Percentiles rank a stretch among this genome's conserved stretches.
phyloP scores from a whole-genome alignment of 257 asterid genomes.

The Haberlea rhodopensis region DNA sequence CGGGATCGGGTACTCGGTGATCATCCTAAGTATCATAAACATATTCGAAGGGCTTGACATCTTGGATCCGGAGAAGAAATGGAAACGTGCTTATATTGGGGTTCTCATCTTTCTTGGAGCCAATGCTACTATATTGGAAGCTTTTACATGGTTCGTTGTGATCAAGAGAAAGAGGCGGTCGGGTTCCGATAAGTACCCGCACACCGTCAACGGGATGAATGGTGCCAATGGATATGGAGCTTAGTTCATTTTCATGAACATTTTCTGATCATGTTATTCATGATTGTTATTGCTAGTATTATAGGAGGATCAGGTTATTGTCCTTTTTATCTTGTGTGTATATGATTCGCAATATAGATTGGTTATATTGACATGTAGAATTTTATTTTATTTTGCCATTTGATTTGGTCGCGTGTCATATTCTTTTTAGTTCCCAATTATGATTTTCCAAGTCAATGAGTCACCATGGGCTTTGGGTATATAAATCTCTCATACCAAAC shows the following conservation, averaged over 20 bases:
- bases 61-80: constrained; percentile 52
- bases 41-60: constrained; percentile 73
- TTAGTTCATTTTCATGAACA: constrained; percentile 4
- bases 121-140: constrained; percentile 45
- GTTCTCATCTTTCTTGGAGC: constrained; percentile 53
- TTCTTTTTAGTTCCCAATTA: too few relatives aligned
- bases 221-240: constrained; percentile 31
- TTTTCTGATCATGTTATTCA: neutral
- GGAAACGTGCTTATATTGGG: constrained; percentile 63
- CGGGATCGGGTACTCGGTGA: constrained; percentile 52
- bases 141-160: constrained; percentile 66
- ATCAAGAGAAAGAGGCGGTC: constrained; percentile 39
- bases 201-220: constrained; percentile 23
- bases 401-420: too few relatives aligned
- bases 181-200: constrained; percentile 21
- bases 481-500: too few relatives aligned
- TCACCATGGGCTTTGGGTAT: too few relatives aligned
- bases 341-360: too few relatives aligned
- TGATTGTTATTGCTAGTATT: too few relatives aligned
- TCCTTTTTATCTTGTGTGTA: too few relatives aligned
- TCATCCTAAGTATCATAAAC: constrained; percentile 54
- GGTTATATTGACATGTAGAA: too few relatives aligned
- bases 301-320: too few relatives aligned
- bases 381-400: too few relatives aligned
- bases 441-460: too few relatives aligned